Base-by-base conservation (phyloP, 2,329 filamentous ascomycete species). In the Colletotrichum chrysophilum region DNA sequence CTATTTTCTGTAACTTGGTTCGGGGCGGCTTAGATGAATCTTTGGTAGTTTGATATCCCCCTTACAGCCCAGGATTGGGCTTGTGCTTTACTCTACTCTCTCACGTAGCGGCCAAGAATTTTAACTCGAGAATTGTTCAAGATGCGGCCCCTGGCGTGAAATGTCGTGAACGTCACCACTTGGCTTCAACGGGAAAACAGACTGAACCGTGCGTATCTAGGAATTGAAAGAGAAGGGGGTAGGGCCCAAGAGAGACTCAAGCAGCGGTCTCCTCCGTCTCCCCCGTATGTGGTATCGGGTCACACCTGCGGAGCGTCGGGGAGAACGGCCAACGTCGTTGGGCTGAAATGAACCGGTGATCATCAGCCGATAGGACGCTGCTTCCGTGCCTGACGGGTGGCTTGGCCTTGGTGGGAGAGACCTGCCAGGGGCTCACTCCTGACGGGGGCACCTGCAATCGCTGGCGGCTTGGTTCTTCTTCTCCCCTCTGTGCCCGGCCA, bases 321-420 rank as follows among this genome's bases (percentile, higher is more conserved):
- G 26, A 24, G 38, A 32, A 26, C 24, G 38, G 61, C 61, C n/a
- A 30, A 58, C 32, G 36, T 62, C 26, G 60, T 76, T 69, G 74
- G 74, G 74, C 74, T 69, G 74, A 68, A 76, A 73, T 55, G 64
- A 73, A 52, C 64, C 43, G 64, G 34, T 60, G 74, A 76, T 74
- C 70, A 66, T 76, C 64, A 62, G 64, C 70, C 70, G 43, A 65
- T 62, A 36, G 58, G 70, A 14, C 28, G 28, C 56, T 61, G 70
- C 64, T 38, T 73, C 30, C 48, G 70, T 76, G 74, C 74, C 70
- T 69, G 60, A 76, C 26, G 26, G 30, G 65, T 72, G 55, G 16
- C 32, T 67, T 58, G 32, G 62, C 9, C 26, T 3, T 13, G 43
- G 26, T 62, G 21, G 32, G 56, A 43, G 18, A 24, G 12, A 16